These are phyloP conservation scores for Clarireedia homoeocarpa DNA, from an alignment of 2,329 filamentous ascomycete genomes.

Conservation along the genomic window DNA sequence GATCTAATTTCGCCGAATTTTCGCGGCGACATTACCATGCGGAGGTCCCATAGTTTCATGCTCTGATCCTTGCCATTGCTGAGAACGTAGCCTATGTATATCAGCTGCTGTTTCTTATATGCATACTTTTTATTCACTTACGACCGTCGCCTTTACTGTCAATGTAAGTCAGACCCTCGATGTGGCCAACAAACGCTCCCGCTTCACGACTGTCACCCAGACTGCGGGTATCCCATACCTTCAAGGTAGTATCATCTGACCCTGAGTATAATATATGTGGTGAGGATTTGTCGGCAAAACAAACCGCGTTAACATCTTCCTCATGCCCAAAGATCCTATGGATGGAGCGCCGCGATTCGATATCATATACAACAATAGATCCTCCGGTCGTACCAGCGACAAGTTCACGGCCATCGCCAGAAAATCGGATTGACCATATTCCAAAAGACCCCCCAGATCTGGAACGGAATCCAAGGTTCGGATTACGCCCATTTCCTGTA, in stretches of 20 bases:
- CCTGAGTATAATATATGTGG: constrained; percentile 95
- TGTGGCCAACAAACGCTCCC: constrained; percentile 58
- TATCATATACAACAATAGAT: constrained; percentile 84
- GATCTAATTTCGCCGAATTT: constrained; percentile 50
- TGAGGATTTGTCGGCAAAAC: constrained; percentile 80
- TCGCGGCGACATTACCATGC: constrained; percentile 75
- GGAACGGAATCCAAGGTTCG: background rate
- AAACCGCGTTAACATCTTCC: constrained; percentile 93
- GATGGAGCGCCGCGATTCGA: constrained; percentile 69
- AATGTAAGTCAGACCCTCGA: constrained; percentile 60
- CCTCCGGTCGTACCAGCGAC: constrained; percentile 78
- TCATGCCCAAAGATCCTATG: constrained; percentile 59
- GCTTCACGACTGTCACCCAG: constrained; percentile 75
- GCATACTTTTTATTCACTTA: constrained; percentile 16
- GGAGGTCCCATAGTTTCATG: constrained; percentile 94
- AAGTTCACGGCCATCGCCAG: constrained; percentile 81
- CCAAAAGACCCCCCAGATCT: constrained; percentile 37
- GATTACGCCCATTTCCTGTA: constrained; percentile 29
- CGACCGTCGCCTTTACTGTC: constrained; percentile 63
- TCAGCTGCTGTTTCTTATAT: background rate
- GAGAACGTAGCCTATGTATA: constrained; percentile 58
- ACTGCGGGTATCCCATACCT: constrained; percentile 92
- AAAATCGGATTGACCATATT: constrained; percentile 90
- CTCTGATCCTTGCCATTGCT: constrained; percentile 94
- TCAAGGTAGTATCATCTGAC: constrained; percentile 87